Percentiles rank a stretch among this genome's conserved stretches.
Evolutionary conservation across 2,329 filamentous ascomycete genomes (phyloP).

Genomic region (Aspergillus nomiae): DNA sequence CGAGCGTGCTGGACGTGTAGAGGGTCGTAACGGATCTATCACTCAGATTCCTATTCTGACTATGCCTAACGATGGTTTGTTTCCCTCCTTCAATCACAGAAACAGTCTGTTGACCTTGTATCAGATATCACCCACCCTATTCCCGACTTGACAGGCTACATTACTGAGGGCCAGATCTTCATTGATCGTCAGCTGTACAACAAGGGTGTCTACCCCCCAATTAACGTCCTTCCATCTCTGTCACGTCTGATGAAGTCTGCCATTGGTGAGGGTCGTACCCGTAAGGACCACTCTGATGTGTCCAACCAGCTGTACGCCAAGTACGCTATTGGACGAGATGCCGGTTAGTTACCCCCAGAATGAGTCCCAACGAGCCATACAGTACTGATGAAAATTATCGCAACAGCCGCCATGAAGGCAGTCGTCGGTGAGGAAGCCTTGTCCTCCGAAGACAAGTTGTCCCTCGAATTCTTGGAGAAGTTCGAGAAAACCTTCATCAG

Average conservation of each 20-base stretch:
- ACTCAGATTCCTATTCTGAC: conserved; percentile 98
- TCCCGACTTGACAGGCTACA: conserved; percentile 97
- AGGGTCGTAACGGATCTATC: conserved; percentile 96
- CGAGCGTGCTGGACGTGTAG: conserved; percentile 96
- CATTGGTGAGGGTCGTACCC: conserved; percentile 95
- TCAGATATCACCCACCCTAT: conserved; percentile 96
- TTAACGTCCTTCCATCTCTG: conserved; percentile 96
- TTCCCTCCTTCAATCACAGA: neutral
- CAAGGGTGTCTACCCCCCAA: conserved; percentile 96
- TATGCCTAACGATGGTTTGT: conserved; percentile 92
- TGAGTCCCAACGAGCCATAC: neutral
- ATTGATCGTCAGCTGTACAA: conserved; percentile 92
- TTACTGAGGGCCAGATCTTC: conserved; percentile 98
- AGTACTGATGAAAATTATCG: neutral
- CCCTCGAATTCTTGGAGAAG: conserved; percentile 96
- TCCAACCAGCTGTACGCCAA: conserved; percentile 99
- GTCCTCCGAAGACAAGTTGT: conserved; percentile 94
- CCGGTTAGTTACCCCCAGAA: conserved; percentile 46
- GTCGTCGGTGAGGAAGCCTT: conserved; percentile 98
- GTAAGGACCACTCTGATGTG: conserved; percentile 95
- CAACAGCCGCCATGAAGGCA: conserved; percentile 90
- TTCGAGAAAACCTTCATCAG: conserved; percentile 95
- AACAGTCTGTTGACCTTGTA: conserved; percentile 4
- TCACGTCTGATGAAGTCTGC: conserved; percentile 99
- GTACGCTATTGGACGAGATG: conserved; percentile 98